These are phyloP conservation scores for Ustilago shanxiensis DNA, from an alignment of 1,284 basidiomycete genomes.

Conservation along the genomic window DNA sequence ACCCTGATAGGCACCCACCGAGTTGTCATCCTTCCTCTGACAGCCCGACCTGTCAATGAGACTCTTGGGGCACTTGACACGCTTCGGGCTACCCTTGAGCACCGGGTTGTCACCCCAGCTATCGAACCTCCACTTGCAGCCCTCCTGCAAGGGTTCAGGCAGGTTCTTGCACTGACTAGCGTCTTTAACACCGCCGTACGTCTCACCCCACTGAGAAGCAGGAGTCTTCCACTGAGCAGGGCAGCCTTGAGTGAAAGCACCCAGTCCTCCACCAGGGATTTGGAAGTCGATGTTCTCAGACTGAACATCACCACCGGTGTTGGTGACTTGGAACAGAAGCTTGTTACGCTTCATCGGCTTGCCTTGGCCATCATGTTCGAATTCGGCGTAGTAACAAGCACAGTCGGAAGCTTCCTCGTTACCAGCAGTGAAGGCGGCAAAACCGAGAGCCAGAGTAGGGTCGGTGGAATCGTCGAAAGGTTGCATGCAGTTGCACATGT, in stretches of 20 bases:
- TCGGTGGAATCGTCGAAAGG: constrained; percentile 30
- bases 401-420: constrained; percentile 32
- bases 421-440: constrained; percentile 35
- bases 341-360: constrained; percentile 39
- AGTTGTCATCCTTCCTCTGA: constrained; percentile 48
- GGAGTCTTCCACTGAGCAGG: constrained; percentile 28
- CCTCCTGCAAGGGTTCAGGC: constrained; percentile 29
- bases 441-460: constrained; percentile 22
- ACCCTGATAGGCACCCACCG: constrained; percentile 21
- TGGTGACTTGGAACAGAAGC: constrained; percentile 46
- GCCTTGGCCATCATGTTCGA: constrained; percentile 24
- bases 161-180: constrained; percentile 15
- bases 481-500: constrained; percentile 46
- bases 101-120: constrained; percentile 42
- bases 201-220: constrained; percentile 23
- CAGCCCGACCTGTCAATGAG: constrained; percentile 49
- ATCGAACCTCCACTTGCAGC: constrained; percentile 42
- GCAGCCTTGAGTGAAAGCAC: constrained; percentile 38
- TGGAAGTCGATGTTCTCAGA: constrained; percentile 41
- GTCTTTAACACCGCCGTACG: constrained; percentile 25
- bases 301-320: constrained; percentile 39
- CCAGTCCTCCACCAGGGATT: constrained; percentile 50
- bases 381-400: constrained; percentile 38
- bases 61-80: constrained; percentile 39
- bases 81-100: constrained; percentile 20